Evolutionary conservation across 768 basidiomycete species (phyloP).

Genomic region (Rhizopogon salebrosus): DNA sequence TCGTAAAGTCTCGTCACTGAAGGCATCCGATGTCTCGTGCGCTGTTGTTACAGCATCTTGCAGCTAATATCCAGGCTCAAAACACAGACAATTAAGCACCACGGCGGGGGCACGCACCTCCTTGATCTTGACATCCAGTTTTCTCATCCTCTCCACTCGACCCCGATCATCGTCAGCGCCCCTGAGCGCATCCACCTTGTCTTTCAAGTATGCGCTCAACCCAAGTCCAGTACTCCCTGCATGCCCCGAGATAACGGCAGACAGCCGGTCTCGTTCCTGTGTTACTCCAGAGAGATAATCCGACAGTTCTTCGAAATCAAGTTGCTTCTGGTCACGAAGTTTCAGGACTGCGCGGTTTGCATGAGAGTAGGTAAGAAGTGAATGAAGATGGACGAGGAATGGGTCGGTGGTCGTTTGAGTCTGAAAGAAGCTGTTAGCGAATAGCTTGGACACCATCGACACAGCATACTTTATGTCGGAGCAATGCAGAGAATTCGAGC

Average conservation of each 20-base stretch:
- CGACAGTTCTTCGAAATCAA: conserved; percentile 96
- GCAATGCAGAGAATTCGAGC: conserved; percentile 86
- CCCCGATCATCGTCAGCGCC: conserved; percentile 92
- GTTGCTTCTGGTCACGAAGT: conserved; percentile 95
- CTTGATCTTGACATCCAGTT: conserved; percentile 91
- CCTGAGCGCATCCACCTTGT: conserved; percentile 85
- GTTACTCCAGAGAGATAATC: conserved; percentile 93
- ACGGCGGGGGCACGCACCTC: conserved; percentile 51
- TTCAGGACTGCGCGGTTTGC: conserved; percentile 92
- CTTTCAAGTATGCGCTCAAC: conserved; percentile 83
- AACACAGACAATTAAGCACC: background rate
- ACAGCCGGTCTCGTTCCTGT: conserved; percentile 85
- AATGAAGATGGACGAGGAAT: conserved; percentile 85
- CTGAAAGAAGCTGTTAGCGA: conserved; percentile 31
- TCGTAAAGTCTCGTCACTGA: conserved; percentile 89
- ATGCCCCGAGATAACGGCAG: conserved; percentile 86
- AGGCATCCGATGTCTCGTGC: conserved; percentile 93
- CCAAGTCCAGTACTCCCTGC: conserved; percentile 82
- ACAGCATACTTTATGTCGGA: conserved; percentile 70
- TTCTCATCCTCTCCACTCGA: conserved; percentile 89
- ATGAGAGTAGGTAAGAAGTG: conserved; percentile 88
- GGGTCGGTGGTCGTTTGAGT: conserved; percentile 91
- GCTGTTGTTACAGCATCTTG: conserved; percentile 95
- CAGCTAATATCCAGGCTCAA: conserved; percentile 44
- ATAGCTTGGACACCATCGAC: background rate